Conservation (phyloP, 108 stramenopile species). For the Poteriospumella lacustris region DNA sequence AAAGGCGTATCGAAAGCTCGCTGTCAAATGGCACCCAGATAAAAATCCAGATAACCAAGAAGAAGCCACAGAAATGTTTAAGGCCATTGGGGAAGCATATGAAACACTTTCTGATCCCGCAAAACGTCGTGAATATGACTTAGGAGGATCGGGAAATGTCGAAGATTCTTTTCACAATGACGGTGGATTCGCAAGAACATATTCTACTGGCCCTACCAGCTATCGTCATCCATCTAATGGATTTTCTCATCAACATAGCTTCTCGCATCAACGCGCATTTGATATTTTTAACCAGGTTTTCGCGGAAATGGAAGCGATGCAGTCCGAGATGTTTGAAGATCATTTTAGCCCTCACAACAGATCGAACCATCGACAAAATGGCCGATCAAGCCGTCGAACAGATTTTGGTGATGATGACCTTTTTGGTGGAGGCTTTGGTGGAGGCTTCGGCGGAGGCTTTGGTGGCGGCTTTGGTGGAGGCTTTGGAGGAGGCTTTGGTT, state of each 20-base stretch:
- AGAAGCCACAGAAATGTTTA: conserved; percentile 45
- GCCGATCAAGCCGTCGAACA: too few species aligned
- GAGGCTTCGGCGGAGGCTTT: neutral
- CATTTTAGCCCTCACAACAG: too few species aligned
- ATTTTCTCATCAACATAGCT: neutral
- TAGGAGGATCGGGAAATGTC: neutral
- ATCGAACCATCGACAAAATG: too few species aligned
- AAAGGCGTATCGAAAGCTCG: conserved; percentile 54
- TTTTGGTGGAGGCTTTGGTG: neutral
- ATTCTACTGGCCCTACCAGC: neutral
- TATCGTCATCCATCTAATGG: neutral
- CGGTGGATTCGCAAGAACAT: neutral
- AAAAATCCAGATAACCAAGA: conserved; percentile 48
- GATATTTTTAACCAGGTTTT: conserved; percentile 25
- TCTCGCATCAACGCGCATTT: conserved; percentile 11
- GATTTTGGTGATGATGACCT: neutral
- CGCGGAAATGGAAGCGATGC: conserved; percentile 14
- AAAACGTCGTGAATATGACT: conserved; percentile 23
- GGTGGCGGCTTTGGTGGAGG: neutral
- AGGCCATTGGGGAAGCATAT: conserved; percentile 80
- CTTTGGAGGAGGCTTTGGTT: conserved; percentile 15
- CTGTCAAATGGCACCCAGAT: conserved; percentile 61
- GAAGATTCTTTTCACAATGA: neutral
- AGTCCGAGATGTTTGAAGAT: too few species aligned
- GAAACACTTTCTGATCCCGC: conserved; percentile 74